Conservation (phyloP, 2,329 filamentous ascomycete species). For the Tolypocladium nubicola region DNA sequence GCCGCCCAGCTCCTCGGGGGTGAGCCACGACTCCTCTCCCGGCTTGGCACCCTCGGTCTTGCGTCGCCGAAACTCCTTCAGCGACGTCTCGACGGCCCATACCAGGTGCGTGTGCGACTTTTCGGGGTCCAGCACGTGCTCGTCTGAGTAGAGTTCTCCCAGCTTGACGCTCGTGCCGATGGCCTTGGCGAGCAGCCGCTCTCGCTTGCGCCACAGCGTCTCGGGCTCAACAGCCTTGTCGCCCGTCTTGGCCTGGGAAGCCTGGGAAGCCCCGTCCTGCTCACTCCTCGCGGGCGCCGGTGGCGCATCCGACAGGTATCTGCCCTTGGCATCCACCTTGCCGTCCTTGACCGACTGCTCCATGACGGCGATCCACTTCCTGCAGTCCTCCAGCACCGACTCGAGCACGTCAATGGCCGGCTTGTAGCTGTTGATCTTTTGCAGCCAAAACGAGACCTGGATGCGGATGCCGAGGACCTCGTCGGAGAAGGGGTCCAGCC, state of each 20-base stretch:
- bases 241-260: not conserved
- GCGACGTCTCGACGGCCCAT: constrained; percentile 70
- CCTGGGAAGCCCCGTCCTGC: not conserved
- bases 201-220: constrained; percentile 46
- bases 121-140: constrained; percentile 63
- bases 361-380: constrained; percentile 46
- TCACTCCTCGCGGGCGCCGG: not conserved
- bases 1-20: constrained; percentile 60
- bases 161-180: constrained; percentile 75
- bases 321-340: constrained; percentile 29
- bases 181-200: constrained; percentile 60
- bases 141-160: constrained; percentile 69
- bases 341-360: constrained; percentile 39
- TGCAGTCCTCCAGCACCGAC: constrained; percentile 60
- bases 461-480: constrained; percentile 87
- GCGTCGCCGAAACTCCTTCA: constrained; percentile 64
- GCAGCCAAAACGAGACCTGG: constrained; percentile 67
- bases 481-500: constrained; percentile 81
- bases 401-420: constrained; percentile 70
- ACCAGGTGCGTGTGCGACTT: constrained; percentile 63
- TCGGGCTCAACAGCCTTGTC: constrained; percentile 19
- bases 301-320: constrained; percentile 11
- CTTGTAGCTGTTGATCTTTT: constrained; percentile 60
- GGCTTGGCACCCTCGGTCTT: constrained; percentile 56
- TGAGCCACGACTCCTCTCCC: constrained; percentile 63